Base-by-base conservation (phyloP, 768 basidiomycete genomes). In the Lactarius pseudohatsudake region DNA sequence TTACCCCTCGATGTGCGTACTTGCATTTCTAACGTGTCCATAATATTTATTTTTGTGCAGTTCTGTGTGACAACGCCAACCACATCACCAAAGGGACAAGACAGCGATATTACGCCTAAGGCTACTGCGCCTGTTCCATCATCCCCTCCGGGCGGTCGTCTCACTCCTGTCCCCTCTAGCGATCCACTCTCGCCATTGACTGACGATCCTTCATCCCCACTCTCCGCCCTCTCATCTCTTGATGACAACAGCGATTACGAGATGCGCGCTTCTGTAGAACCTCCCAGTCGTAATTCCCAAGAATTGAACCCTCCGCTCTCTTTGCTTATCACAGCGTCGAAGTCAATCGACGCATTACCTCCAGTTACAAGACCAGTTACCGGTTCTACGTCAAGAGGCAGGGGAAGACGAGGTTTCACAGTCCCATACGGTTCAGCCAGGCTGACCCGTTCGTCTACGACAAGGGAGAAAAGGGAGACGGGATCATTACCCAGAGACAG, bases 391-490 rank as follows among this genome's bases (percentile, higher is more conserved):
- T 30, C 66, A 45, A 36, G 43, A 16, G 50, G 41, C 34, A 59
- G 16, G n/a, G 62, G 34, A 22, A 54, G 57, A 47, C 53, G 62
- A 15, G 66, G 57, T 13, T 32, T 56, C 18, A 26, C 43, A 38
- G n/a, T 18, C 22, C 38, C 45, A 8, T 41, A 45, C 2, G 18
- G 65, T 57, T 50, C 64, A 2, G 55, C 38, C 20, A 66, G 59
- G 64, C 28, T 57, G 40, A 69, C 68, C 9, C 68, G 68, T 38
- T 69, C 68, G 13, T 36, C 68, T 59, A 58, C 68, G 22, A 54
- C 53, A 22, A 69, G 32, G 43, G 47, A 59, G 30, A 38, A 67
- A 50, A 64, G 56, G 50, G 65, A 57, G 8, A 32, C 22, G 38
- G 64, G 45, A 26, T 56, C 56, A 1, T 28, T 50, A 30, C 47